Base-by-base conservation (phyloP, 1,284 basidiomycete genomes). In the Volvariella surrecta region DNA sequence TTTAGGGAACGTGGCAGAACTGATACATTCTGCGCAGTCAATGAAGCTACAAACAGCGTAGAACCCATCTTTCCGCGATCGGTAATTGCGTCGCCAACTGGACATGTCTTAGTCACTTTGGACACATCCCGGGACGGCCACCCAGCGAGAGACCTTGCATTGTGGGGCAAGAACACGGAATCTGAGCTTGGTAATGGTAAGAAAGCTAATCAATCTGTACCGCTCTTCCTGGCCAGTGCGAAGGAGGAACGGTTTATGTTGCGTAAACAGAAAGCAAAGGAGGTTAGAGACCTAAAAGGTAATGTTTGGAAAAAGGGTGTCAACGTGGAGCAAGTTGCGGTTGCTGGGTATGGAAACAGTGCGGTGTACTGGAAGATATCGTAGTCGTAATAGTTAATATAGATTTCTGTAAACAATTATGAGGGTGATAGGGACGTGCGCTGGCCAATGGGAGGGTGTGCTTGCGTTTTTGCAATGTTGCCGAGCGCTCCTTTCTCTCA, bases 171-270 rank as follows among this genome's bases (percentile, higher is more conserved):
- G 45, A 87, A 86, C 52, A 71, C 76, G 37, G 76, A 84, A 37
- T 86, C 78, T 53, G 87, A 94, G 61, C 73, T 94, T 4, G 94
- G 93, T 3, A 93, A 82, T 48, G 89, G 89, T 32, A 90, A 84
- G 59, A 76, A 83, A 44, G 73, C 80, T 3, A 90, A 85, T 56
- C 56, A 83, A 6, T 74, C 87, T 0, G 66, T 79, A 11, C 92
- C 94, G 0, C 72, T 74, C 13, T 63, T 66, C 17, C 59, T 83
- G 46, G 64, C 70, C 45, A 61, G 63, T n/a, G 59, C 66, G 1
- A 73, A 71, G 45, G 78, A 70, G 3, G 71, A 68, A 39, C 68
- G 79, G 47, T 65, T 84, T 49, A 75, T 80, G 70, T 60, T 84
- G 49, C 64, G 61, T 46, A 66, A 58, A 51, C 68, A 62, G 49